Evolutionary conservation across 2,329 filamentous ascomycete genomes (phyloP).

Genomic region (Apiospora hydei): DNA sequence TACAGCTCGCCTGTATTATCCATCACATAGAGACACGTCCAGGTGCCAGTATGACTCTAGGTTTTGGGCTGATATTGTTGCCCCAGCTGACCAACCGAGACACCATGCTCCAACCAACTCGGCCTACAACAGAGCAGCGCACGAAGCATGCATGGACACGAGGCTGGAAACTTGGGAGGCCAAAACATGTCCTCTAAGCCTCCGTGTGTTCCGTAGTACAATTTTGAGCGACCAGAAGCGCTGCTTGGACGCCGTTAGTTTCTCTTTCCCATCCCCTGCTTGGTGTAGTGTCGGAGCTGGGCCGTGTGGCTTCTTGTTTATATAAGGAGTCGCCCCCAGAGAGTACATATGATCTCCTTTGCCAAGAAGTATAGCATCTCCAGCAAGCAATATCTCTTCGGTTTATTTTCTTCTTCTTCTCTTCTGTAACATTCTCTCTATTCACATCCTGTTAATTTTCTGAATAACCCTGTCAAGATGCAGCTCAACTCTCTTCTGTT

Average conservation of each 20-base stretch:
- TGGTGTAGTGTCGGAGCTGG: not conserved
- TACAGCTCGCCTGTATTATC: not conserved
- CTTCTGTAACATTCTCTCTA: not conserved
- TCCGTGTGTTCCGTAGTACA: not conserved
- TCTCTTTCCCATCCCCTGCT: not conserved
- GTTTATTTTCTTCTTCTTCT: not conserved
- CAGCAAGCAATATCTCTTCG: not conserved
- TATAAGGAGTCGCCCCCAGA: not conserved
- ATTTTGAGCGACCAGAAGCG: not conserved
- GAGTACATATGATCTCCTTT: not conserved
- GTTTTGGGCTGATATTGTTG: not conserved
- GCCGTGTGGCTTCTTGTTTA: not conserved
- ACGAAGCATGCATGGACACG: not conserved
- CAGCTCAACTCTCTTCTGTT: slow-evolving; percentile 61
- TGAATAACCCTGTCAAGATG: slow-evolving; percentile 54
- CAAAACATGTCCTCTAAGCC: not conserved
- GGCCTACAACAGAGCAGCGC: not conserved
- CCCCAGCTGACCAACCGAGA: not conserved
- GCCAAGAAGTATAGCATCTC: not conserved
- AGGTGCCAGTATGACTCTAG: not conserved
- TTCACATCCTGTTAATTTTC: not conserved
- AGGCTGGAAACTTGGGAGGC: not conserved
- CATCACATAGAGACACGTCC: not conserved
- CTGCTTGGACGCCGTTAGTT: not conserved
- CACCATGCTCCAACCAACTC: not conserved